phyloP scores from a whole-genome alignment of 441 rosid species.

The Theobroma grandiflorum region DNA sequence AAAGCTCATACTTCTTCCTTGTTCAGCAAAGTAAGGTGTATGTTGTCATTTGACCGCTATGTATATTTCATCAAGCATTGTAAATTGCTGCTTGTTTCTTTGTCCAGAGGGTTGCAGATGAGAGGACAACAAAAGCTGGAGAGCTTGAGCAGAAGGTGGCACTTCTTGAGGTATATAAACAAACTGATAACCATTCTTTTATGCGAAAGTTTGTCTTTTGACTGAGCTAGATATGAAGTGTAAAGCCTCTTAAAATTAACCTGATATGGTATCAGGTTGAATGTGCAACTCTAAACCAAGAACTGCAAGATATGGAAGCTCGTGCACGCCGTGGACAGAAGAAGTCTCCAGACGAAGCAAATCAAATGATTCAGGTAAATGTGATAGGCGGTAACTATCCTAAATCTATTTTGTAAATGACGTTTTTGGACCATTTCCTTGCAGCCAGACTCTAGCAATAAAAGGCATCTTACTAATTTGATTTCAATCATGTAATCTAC shows the following conservation, averaged over 20 bases:
- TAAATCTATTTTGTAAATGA: not conserved
- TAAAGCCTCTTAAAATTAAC: constrained; percentile 35
- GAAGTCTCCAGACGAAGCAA: constrained; percentile 92
- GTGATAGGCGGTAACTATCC: not conserved
- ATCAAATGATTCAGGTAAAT: constrained; percentile 89
- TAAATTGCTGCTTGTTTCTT: constrained; percentile 33
- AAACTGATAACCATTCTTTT: constrained; percentile 19
- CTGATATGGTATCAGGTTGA: constrained; percentile 66
- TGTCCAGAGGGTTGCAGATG: constrained; percentile 88
- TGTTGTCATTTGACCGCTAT: constrained; percentile 4
- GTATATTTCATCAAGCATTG: constrained; percentile 14
- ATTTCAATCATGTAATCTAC: constrained; percentile 1
- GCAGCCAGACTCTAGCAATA: not conserved
- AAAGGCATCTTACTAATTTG: constrained; percentile 1
- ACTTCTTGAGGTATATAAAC: constrained; percentile 78
- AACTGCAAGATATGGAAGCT: constrained; percentile 93
- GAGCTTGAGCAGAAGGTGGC: constrained; percentile 98
- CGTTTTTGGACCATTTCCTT: constrained; percentile 7
- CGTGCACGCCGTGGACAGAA: constrained; percentile 91
- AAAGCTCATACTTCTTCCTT: constrained; percentile 21
- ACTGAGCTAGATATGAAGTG: constrained; percentile 14
- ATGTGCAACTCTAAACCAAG: constrained; percentile 89
- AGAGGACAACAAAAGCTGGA: constrained; percentile 82
- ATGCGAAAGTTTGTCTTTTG: constrained; percentile 13
- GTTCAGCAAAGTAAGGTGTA: not conserved